Conservation (phyloP, 176 grass and related monocot genomes). For the Musa schizocarpa region DNA sequence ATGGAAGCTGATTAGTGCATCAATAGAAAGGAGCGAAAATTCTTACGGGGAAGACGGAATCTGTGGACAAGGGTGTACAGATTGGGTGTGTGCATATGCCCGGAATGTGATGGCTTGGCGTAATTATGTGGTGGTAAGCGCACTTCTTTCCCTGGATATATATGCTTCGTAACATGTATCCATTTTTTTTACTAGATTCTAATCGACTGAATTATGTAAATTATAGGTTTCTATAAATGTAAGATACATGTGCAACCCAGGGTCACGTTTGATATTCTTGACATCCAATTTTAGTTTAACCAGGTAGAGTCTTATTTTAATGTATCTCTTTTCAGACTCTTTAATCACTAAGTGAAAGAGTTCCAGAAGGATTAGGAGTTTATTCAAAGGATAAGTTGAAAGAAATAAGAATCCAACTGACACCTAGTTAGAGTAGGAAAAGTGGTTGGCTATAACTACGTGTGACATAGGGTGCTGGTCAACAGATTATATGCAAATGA, state of each 20-base stretch:
- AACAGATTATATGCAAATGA: neutral
- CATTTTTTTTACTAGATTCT: no score
- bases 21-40: neutral
- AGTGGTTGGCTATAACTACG: neutral
- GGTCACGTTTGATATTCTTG: neutral
- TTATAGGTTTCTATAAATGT: no score
- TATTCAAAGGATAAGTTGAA: neutral
- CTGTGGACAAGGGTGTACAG: conserved; percentile 21
- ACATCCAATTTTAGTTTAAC: no score
- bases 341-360: no score
- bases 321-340: no score
- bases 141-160: neutral
- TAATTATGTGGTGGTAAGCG: conserved; percentile 70
- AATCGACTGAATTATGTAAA: no score
- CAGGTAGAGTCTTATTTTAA: no score
- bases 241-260: neutral
- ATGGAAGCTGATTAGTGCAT: conserved; percentile 17
- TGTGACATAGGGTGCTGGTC: neutral
- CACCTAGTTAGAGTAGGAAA: neutral
- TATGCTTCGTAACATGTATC: neutral
- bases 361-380: no score
- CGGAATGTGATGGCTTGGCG: conserved; percentile 69
- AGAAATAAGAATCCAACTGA: neutral
- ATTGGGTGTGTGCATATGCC: conserved; percentile 22
- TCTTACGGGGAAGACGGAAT: conserved; percentile 4